Evolutionary conservation across 2,329 filamentous ascomycete genomes (phyloP), one percentile per base, ranked within the genome.

Genomic region (Trichoderma sp.): DNA sequence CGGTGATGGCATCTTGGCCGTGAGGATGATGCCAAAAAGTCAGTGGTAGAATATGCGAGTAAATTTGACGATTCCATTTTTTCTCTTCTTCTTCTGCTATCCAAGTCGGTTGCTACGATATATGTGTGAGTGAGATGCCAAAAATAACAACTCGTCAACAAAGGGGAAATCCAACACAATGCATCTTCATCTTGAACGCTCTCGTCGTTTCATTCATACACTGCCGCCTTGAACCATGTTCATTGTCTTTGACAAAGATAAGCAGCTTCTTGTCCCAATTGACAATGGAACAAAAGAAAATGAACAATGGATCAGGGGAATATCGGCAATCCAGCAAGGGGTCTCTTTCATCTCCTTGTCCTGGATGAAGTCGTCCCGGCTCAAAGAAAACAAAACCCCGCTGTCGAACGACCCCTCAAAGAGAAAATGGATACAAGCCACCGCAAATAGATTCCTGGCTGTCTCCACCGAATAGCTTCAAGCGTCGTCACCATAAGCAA

Each of bases 341-440:
- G 31, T n/a, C 4, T 16, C 38, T 24, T 12, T 24, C 24, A 12
- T 24, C 29, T n/a, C 4, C 21, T 29, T n/a, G 38, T 35, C 16
- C 33, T 62, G 21, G 33, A 53, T 53, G 11, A 63, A n/a, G 21
- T 18, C 29, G 68, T 64, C n/a, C n/a, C 60, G 45, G 60, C n/a
- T 65, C 38, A 64, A 73, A 63, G 31, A 65, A 50, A 73, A 12
- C 4, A 21, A 53, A 27, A 53, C 71, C 60, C 71, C 71, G 41
- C 71, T 24, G 38, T 65, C 45, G 41, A 73, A 73, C 60, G 24
- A 56, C 31, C 71, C 59, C 60, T 73, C 60, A 73, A 65, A 65
- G 38, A 56, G 41, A 16, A 12, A n/a, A 35, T 35, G 31, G 56
- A 41, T 41, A 72, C 50, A 65, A 56, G 41, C 60, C 60, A 73